A percentile compares a stretch with the other conserved stretches of the same genome.
These are phyloP conservation scores for Uromyces viciae-fabae DNA, from an alignment of 1,284 basidiomycete genomes.

Conservation along the genomic window DNA sequence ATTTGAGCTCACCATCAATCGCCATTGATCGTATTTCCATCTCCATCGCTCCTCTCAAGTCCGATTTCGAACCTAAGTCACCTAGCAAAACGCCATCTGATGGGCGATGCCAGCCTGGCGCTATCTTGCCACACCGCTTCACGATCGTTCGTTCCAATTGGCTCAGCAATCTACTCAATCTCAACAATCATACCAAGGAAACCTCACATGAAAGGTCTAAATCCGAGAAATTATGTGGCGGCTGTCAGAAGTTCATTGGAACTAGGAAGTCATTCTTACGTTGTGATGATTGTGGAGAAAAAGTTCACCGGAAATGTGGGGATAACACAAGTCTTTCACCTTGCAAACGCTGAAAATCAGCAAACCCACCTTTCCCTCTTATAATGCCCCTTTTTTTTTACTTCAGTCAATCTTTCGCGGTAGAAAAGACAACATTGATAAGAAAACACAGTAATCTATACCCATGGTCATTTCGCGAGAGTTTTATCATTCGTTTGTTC, in stretches of 20 bases:
- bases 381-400: neutral
- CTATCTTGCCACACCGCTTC: slow-evolving; percentile 32
- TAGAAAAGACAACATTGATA: no score
- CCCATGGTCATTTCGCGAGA: no score
- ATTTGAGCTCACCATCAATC: no score
- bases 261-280: slow-evolving; percentile 24
- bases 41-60: neutral
- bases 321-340: neutral
- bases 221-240: neutral
- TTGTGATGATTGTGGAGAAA: slow-evolving; percentile 42
- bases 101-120: no score
- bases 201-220: neutral
- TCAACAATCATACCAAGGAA: slow-evolving; percentile 13
- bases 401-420: no score
- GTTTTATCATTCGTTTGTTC: no score
- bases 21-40: neutral
- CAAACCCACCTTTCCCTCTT: neutral
- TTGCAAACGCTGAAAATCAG: neutral
- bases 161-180: slow-evolving; percentile 22
- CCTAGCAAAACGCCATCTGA: neutral
- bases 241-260: slow-evolving; percentile 29
- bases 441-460: no score
- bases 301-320: neutral
- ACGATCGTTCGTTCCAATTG: slow-evolving; percentile 29
- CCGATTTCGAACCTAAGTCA: neutral